phyloP scores from a whole-genome alignment of 257 asterid genomes.

The Penstemon newberryi region DNA sequence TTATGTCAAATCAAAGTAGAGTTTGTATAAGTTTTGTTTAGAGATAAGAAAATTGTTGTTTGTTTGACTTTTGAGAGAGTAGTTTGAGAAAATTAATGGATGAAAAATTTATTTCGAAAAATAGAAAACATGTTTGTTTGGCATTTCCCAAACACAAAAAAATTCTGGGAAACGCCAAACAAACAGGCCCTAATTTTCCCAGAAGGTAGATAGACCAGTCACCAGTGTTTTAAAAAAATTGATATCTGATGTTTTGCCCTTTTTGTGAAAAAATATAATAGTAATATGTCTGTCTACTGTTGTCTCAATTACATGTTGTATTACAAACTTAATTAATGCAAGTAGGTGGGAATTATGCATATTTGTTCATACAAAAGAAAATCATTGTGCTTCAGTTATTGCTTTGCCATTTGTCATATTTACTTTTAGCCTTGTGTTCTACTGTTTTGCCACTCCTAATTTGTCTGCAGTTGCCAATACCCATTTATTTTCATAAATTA shows the following conservation, averaged over 20 bases:
- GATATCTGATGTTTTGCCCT: slow-evolving; percentile 36
- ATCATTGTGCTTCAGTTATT: slow-evolving; percentile 15
- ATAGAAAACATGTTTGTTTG: too few species aligned
- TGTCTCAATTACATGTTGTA: slow-evolving; percentile 27
- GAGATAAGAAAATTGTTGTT: too few species aligned
- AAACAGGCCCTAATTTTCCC: slow-evolving; percentile 37
- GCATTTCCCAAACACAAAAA: too few species aligned
- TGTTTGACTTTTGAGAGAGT: too few species aligned
- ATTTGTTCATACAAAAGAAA: slow-evolving; percentile 26
- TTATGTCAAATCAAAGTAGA: too few species aligned
- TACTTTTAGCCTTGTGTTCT: slow-evolving; percentile 1
- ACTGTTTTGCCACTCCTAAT: not conserved
- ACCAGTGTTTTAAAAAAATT: slow-evolving; percentile 10
- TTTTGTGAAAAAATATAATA: slow-evolving; percentile 29
- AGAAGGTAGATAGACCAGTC: slow-evolving; percentile 37
- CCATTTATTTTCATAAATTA: not conserved
- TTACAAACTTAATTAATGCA: slow-evolving; percentile 14
- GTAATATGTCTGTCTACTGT: slow-evolving; percentile 22
- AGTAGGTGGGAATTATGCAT: slow-evolving; percentile 26
- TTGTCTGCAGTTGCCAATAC: slow-evolving; percentile 4
- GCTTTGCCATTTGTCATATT: slow-evolving; percentile 35
- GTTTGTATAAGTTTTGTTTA: too few species aligned
- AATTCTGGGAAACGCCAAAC: too few species aligned
- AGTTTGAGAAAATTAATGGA: too few species aligned
- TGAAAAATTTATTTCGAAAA: too few species aligned